Evolutionary conservation across 208 protist genomes (phyloP), one percentile per base, ranked within the genome.

Genomic region (Angomonas deanei): DNA sequence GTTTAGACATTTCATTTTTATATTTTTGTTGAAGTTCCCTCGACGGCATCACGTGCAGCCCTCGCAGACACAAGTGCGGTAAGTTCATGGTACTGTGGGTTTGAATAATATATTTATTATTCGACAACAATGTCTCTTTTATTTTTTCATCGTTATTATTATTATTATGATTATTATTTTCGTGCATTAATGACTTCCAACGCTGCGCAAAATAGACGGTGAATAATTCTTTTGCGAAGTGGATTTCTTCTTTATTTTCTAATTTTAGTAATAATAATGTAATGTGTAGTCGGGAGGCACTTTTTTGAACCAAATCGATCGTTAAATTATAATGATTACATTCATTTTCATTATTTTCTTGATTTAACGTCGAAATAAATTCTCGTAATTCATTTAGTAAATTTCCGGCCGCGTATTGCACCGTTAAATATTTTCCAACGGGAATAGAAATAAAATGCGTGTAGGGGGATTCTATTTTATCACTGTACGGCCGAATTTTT

Each of bases 361-460:
- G 50, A 23, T 19, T 61, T n/a, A 1, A 32, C 26, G 33, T 21
- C 8, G n/a, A 15, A 15, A 74, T 47, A 31, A 65, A 70, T 47
- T 31, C 64, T 24, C 71, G 50, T 26, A 78, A 23, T 32, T 71
- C 59, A 34, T 67, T 49, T 23, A 70, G 60, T 36, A 89, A 55
- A 2, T 69, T 58, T 33, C 49, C 61, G 11, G 26, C 5, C n/a
- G 27, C 52, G 2, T 1, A 15, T n/a, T 31, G 28, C 10, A 88
- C 13, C n/a, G 83, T 61, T 24, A 3, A 2, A 30, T 70, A 65
- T 50, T 78, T 86, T 15, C 83, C 85, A 15, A 94, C 66, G 8
- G 88, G 85, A 11, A 94, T 59, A 0, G 88, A 77, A 0, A 94
- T 46, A 58, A 94, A 94, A 71, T 94, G 88, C 1, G 88, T 94